Conservation (phyloP, 2,329 filamentous ascomycete species). For the Zopfia rhizophila region DNA sequence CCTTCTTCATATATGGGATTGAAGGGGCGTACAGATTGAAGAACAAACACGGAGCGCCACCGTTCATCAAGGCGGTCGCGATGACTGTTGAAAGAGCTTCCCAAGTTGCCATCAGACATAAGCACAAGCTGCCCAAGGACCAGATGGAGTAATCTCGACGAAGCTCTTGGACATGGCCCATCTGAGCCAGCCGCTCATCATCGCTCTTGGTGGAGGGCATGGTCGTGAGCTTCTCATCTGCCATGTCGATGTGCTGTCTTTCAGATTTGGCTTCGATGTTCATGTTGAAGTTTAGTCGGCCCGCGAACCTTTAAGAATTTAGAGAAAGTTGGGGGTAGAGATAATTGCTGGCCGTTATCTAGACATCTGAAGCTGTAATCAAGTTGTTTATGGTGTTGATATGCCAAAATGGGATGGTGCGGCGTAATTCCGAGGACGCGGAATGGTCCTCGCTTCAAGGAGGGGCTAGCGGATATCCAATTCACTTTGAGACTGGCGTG, state of each 20-base stretch:
- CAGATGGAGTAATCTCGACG: constrained; percentile 55
- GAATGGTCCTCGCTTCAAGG: no score
- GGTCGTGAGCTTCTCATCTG: no score
- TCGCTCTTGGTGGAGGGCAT: constrained; percentile 16
- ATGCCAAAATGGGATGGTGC: no score
- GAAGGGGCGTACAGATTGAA: constrained; percentile 56
- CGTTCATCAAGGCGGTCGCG: constrained; percentile 56
- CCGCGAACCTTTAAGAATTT: no score
- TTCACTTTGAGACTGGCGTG: no score
- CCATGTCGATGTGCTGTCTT: constrained; percentile 18
- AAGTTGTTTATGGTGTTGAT: no score
- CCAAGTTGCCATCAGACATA: constrained; percentile 64
- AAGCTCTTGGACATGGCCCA: constrained; percentile 38
- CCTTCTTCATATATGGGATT: not conserved
- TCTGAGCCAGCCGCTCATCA: constrained; percentile 28
- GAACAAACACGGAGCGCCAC: constrained; percentile 60
- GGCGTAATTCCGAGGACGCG: no score
- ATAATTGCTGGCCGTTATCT: no score
- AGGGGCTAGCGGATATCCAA: no score
- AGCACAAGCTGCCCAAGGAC: constrained; percentile 56
- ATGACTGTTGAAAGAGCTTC: constrained; percentile 61
- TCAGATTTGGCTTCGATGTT: constrained; percentile 12
- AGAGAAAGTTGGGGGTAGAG: no score
- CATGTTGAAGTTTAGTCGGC: no score
- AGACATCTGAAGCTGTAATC: no score